Evolutionary conservation across 1,139 yeast genomes (phyloP), one percentile per base, ranked within the genome.

Genomic region (Saccharomycopsis crataegensis): DNA sequence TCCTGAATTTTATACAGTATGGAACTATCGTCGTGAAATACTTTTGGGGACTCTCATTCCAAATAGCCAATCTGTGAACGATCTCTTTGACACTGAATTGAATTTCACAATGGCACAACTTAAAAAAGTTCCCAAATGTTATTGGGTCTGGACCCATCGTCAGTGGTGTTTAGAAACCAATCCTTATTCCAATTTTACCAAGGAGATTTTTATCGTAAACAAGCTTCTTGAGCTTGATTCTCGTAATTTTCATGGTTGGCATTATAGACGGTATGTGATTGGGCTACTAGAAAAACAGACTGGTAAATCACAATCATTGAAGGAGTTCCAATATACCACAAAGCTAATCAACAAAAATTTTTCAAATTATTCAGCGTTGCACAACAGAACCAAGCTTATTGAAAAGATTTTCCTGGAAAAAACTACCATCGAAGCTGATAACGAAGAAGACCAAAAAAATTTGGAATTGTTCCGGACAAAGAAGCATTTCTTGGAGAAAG

Each of bases 61-160:
- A 50, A 8, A 58, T 57, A 14, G 53, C 62, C n/a, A 65, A 43
- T 14, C 34, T 32, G 28, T 14, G 48, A 33, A 9, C 6, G 14
- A 7, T 14, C 16, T 40, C 17, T 72, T 91, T 59, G 73, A 72
- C 7, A 67, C 72, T 2, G 99, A 93, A 61, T 71, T 93, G 51
- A 63, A 70, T 41, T 80, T 88, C 62, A 75, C 83, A 1, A 74
- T 85, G 71, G 67, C 69, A 0, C 77, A 82, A 60, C 70, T 93
- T 62, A 79, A 78, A 56, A 68, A 75, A 56, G 83, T 70, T 60
- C 99, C 99, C 1, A 93, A 93, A 66, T 87, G 91, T 42, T 93
- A 93, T 66, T 91, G 98, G 96, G 83, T 93, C 17, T 93, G 98
- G 97, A 86, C 85, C 63, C 98, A 93, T 66, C 75, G 99, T 37